Percentiles rank a stretch among this genome's conserved stretches.
Conservation (phyloP, 768 basidiomycete genomes). For the Trametes meyenii region DNA sequence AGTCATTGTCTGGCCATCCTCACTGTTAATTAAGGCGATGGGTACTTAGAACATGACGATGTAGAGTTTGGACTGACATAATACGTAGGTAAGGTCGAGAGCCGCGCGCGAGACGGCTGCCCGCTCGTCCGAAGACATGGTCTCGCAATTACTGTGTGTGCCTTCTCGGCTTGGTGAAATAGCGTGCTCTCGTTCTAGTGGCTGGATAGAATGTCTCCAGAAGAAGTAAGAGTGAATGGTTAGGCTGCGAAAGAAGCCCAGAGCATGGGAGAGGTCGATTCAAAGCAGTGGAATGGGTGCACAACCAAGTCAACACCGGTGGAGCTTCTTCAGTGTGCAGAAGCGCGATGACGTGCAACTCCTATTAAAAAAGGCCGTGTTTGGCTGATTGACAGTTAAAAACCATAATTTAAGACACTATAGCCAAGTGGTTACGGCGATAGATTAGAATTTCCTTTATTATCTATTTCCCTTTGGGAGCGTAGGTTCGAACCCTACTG, state of each 20-base stretch:
- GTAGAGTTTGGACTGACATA: constrained; percentile 15
- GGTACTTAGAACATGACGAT: not conserved
- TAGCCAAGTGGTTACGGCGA: constrained; percentile 20
- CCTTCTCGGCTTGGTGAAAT: not conserved
- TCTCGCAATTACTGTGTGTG: not conserved
- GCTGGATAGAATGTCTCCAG: not conserved
- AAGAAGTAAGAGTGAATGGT: not conserved
- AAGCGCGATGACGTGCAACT: too few species aligned
- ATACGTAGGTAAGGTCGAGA: constrained; percentile 26
- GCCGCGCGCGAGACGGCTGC: constrained; percentile 14
- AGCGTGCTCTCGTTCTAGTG: not conserved
- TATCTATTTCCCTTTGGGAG: constrained; percentile 14
- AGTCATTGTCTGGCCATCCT: constrained; percentile 33
- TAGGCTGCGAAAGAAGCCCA: not conserved
- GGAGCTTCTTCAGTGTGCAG: too few species aligned
- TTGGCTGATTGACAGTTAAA: not conserved
- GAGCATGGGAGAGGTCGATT: not conserved
- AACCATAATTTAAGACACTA: not conserved
- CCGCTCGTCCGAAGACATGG: not conserved
- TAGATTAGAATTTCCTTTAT: constrained; percentile 9
- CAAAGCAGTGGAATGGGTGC: too few species aligned
- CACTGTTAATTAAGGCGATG: constrained; percentile 12
- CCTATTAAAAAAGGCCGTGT: too few species aligned
- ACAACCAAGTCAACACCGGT: too few species aligned
- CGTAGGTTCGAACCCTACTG: constrained; percentile 17